phyloP scores from a whole-genome alignment of 805 yeast species.

The Barnettozyma californica region DNA sequence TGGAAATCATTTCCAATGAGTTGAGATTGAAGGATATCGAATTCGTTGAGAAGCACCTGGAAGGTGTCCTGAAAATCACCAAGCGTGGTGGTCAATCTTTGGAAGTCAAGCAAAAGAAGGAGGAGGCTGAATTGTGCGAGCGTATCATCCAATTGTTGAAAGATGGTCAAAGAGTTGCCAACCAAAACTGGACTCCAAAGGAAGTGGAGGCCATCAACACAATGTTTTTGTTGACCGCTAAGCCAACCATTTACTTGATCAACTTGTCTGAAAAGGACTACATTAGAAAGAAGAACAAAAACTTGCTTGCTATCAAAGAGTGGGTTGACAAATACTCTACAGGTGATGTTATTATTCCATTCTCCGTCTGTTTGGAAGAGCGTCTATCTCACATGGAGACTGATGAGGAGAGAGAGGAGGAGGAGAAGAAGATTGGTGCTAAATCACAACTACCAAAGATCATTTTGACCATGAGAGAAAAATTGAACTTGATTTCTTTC shows the following conservation, averaged over 20 bases:
- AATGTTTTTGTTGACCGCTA: constrained; percentile 87
- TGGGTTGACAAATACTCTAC: constrained; percentile 90
- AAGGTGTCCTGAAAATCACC: constrained; percentile 70
- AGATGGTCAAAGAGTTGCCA: constrained; percentile 83
- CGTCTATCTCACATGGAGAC: constrained; percentile 82
- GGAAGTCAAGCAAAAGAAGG: constrained; percentile 85
- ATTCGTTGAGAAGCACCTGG: constrained; percentile 80
- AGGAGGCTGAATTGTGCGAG: constrained; percentile 71
- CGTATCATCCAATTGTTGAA: constrained; percentile 72
- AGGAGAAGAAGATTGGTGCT: constrained; percentile 69
- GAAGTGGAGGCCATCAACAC: constrained; percentile 88
- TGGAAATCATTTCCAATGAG: constrained; percentile 87
- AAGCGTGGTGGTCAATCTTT: constrained; percentile 85
- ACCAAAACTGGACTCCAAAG: constrained; percentile 80
- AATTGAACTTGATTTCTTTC: constrained; percentile 83
- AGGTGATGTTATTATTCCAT: constrained; percentile 87
- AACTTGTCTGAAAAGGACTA: constrained; percentile 88
- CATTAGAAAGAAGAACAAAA: constrained; percentile 84
- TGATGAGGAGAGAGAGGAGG: constrained; percentile 74
- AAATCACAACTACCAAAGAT: constrained; percentile 81
- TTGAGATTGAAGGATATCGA: constrained; percentile 95
- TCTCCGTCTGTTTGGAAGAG: constrained; percentile 90
- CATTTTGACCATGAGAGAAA: constrained; percentile 79
- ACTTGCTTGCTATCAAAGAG: constrained; percentile 70
- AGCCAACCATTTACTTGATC: constrained; percentile 88